Base-by-base conservation (phyloP, 768 basidiomycete species). In the Tylopilus sp. region DNA sequence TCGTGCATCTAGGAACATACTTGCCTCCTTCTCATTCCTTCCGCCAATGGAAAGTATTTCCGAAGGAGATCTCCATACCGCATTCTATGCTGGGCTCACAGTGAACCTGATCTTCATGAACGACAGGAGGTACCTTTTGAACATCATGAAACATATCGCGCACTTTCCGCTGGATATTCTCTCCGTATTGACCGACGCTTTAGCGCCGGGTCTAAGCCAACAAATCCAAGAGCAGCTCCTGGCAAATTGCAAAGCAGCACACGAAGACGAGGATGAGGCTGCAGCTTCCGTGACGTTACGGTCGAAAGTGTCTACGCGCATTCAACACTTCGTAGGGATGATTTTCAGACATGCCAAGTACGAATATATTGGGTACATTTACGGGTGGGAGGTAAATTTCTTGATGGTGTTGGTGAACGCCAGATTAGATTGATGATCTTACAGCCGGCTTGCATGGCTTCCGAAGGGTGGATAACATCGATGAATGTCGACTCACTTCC, bases 311-410 rank as follows among this genome's bases (percentile, higher is more conserved):
- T 36, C 45, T 16, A 31, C 38, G 26, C 36, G 51, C 52, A 64
- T 80, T 12, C 66, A 70, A 57, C 70, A 76, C 59, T 80, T 78
- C 52, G 78, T 80, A 28, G 81, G 81, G 12, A 74, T 78, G 76
- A 64, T 76, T 26, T 78, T 80, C 51, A 59, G 61, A 45, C 78
- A 80, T 58, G 61, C 45, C 34, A 65, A 56, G 43, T 74, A 73
- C 48, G 66, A 63, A 7, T 78, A 79, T 57, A 49, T 68, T 9
- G 79, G 76, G 21, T 76, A 74, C 42, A 75, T 81, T 36, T 67
- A 71, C 46, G 75, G 74, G 10, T 82, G 80, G 80, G 77, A 80
- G 64, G 79, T 81, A 48, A 8, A 59, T 44, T 25, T 43, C 30
- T 42, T 36, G 29, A 3, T 2, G 10, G n/a, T 1, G 9, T 14